Percentiles rank a stretch among this genome's conserved stretches.
Evolutionary conservation across 2,329 filamentous ascomycete species (phyloP).

Genomic region (Thelonectria olida): DNA sequence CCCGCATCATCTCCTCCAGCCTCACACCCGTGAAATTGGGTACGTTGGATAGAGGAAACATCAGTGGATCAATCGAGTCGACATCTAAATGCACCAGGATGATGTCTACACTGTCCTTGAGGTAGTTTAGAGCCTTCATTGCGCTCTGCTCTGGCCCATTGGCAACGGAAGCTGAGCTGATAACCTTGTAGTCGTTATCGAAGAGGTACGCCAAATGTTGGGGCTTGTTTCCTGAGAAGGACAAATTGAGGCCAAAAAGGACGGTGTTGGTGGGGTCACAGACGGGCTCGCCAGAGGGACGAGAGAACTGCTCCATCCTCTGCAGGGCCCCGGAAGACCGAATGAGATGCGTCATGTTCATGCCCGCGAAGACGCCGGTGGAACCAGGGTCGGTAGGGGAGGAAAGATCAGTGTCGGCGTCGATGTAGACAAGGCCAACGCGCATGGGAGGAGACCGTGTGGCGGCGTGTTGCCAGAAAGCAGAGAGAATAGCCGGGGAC

Average conservation of each 20-base stretch:
- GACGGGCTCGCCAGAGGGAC: constrained; percentile 24
- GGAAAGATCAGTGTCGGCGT: constrained; percentile 32
- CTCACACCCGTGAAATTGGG: constrained; percentile 32
- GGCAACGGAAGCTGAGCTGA: constrained; percentile 27
- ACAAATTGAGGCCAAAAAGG: constrained; percentile 34
- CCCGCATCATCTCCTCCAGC: constrained; percentile 33
- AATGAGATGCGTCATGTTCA: constrained; percentile 34
- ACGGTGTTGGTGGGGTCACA: constrained; percentile 30
- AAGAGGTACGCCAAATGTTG: constrained; percentile 35
- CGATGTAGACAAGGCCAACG: constrained; percentile 35
- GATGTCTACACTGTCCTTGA: constrained; percentile 25
- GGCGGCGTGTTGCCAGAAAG: constrained; percentile 22
- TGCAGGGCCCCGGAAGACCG: constrained; percentile 16
- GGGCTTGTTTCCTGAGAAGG: constrained; percentile 28
- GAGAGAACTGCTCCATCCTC: constrained; percentile 30
- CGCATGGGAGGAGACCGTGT: not conserved
- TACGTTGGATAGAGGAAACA: constrained; percentile 32
- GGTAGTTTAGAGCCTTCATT: constrained; percentile 23
- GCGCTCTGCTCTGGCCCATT: constrained; percentile 21
- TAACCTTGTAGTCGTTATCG: constrained; percentile 30
- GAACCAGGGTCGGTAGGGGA: constrained; percentile 29
- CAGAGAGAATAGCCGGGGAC: constrained; percentile 24
- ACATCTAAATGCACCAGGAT: constrained; percentile 35
- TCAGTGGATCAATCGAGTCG: constrained; percentile 31
- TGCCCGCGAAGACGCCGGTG: constrained; percentile 31